Conservation (phyloP, 2,329 filamentous ascomycete genomes). For the Colletotrichum cuscutae region DNA sequence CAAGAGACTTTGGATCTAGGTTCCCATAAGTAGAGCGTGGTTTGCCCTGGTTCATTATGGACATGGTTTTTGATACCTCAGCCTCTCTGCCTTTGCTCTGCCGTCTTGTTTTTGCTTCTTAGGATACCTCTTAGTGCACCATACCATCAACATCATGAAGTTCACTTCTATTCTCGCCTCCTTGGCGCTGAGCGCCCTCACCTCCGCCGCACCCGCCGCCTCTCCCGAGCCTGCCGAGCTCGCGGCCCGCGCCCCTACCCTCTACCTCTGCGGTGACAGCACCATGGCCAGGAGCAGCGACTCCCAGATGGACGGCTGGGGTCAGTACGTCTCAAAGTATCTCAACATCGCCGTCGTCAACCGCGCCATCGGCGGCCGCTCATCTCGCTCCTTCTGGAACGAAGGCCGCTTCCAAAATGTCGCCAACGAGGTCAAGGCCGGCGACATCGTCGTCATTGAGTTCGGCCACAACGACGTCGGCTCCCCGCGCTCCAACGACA, state of each 20-base stretch:
- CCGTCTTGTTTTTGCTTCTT: not conserved
- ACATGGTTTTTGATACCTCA: not conserved
- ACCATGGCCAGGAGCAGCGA: slow-evolving; percentile 66
- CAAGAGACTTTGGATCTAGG: not conserved
- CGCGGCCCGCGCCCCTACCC: slow-evolving; percentile 44
- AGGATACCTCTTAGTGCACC: not conserved
- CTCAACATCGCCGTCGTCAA: slow-evolving; percentile 61
- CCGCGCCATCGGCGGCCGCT: slow-evolving; percentile 73
- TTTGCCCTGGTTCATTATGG: too few relatives aligned
- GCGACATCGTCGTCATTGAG: slow-evolving; percentile 76
- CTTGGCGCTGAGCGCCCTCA: slow-evolving; percentile 23
- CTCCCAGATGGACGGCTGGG: slow-evolving; percentile 67
- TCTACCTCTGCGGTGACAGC: slow-evolving; percentile 71
- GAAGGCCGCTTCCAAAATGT: slow-evolving; percentile 74
- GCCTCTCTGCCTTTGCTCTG: not conserved
- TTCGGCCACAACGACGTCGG: slow-evolving; percentile 81
- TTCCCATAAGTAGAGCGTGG: not conserved
- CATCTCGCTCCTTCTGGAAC: slow-evolving; percentile 72
- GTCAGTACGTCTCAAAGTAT: slow-evolving; percentile 65
- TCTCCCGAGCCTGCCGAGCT: slow-evolving; percentile 13
- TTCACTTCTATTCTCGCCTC: slow-evolving; percentile 25
- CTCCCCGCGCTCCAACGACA: slow-evolving; percentile 64
- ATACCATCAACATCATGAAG: slow-evolving; percentile 11
- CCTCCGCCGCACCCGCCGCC: slow-evolving; percentile 36
- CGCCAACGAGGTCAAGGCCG: slow-evolving; percentile 59